Evolutionary conservation across 2,329 filamentous ascomycete species (phyloP).

Genomic region (Aspergillus costaricaensis): DNA sequence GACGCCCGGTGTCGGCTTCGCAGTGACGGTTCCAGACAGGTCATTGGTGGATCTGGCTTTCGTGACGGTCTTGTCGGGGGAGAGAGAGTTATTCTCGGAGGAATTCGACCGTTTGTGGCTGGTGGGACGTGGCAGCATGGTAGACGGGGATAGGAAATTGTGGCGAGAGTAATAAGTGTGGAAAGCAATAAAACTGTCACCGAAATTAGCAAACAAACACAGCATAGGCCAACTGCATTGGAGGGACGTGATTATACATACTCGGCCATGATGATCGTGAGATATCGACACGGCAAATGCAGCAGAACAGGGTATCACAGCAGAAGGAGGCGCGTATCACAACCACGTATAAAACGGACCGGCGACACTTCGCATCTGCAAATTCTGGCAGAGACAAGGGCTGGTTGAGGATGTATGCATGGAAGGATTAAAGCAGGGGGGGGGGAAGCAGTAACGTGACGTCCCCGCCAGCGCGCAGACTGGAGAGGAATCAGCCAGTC

Average conservation of each 20-base stretch:
- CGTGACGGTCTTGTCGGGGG: slow-evolving; percentile 41
- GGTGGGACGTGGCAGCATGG: slow-evolving; percentile 39
- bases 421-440: slow-evolving; percentile 12
- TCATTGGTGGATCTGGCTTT: slow-evolving; percentile 50
- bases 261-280: slow-evolving; percentile 40
- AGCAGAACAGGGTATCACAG: slow-evolving; percentile 21
- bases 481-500: slow-evolving; percentile 18
- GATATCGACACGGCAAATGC: slow-evolving; percentile 18
- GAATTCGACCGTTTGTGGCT: slow-evolving; percentile 42
- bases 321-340: slow-evolving; percentile 18
- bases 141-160: slow-evolving; percentile 40
- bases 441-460: slow-evolving; percentile 14
- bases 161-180: slow-evolving; percentile 39
- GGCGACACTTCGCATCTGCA: slow-evolving; percentile 20
- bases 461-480: slow-evolving; percentile 30
- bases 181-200: slow-evolving; percentile 40
- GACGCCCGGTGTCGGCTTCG: slow-evolving; percentile 25
- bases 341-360: slow-evolving; percentile 17
- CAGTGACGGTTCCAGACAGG: slow-evolving; percentile 38
- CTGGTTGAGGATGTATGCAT: slow-evolving; percentile 23
- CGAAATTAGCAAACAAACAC: slow-evolving; percentile 18
- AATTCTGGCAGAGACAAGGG: slow-evolving; percentile 14
- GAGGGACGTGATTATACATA: slow-evolving; percentile 27
- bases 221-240: background rate
- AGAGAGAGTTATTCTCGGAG: slow-evolving; percentile 36